Conservation (phyloP, 202 grass and related monocot species). For the Panicum virgatum region DNA sequence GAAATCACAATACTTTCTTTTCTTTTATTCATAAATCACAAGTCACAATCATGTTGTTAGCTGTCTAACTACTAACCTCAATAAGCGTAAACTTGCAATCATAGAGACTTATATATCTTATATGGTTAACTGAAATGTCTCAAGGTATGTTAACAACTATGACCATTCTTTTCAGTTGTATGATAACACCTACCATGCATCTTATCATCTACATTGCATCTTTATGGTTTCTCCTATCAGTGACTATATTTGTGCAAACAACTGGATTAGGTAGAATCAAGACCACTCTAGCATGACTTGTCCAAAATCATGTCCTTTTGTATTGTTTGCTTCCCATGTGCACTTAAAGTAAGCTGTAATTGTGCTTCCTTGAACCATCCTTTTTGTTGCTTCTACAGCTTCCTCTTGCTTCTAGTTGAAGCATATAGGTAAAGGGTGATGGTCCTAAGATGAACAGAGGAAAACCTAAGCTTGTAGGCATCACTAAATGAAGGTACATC, state of each 20-base stretch:
- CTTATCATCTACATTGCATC: slow-evolving; percentile 4
- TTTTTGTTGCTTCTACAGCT: slow-evolving; percentile 24
- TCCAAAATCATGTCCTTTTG: slow-evolving; percentile 17
- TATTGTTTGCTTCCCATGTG: slow-evolving; percentile 39
- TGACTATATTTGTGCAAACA: neutral
- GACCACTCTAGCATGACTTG: neutral
- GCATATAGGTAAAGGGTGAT: neutral
- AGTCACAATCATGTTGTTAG: slow-evolving; percentile 31
- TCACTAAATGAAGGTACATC: neutral
- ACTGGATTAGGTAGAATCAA: slow-evolving; percentile 10
- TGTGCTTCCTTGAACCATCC: slow-evolving; percentile 19
- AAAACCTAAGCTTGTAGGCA: neutral
- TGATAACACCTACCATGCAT: slow-evolving; percentile 13
- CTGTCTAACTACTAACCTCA: slow-evolving; percentile 12
- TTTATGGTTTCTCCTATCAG: neutral
- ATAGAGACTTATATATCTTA: slow-evolving; percentile 8
- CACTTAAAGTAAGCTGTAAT: slow-evolving; percentile 28
- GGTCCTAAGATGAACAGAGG: neutral
- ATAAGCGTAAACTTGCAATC: neutral
- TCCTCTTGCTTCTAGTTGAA: slow-evolving; percentile 20
- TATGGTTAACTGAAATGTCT: neutral
- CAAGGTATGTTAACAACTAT: neutral
- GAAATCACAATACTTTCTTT: neutral
- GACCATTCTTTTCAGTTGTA: neutral
- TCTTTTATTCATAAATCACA: neutral